phyloP scores from a whole-genome alignment of 441 rosid species.

The Viola pubescens region DNA sequence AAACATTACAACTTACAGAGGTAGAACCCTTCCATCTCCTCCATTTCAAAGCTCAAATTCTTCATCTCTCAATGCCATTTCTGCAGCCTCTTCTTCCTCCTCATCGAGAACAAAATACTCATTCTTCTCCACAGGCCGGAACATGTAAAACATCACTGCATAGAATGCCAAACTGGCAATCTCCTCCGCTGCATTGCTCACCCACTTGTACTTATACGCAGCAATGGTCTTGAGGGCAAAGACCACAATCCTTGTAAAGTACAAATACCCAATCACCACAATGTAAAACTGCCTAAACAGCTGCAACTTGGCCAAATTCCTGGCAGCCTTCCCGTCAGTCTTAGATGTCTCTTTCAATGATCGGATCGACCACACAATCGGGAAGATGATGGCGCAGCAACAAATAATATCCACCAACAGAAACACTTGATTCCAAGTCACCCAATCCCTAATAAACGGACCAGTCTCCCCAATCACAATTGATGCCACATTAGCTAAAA shows the following conservation, averaged over 20 bases:
- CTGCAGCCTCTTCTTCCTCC: slow-evolving; percentile 93
- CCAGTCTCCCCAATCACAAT: slow-evolving; percentile 93
- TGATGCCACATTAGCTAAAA: slow-evolving; percentile 78
- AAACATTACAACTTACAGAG: background rate
- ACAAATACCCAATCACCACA: slow-evolving; percentile 77
- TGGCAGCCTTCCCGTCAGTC: slow-evolving; percentile 85
- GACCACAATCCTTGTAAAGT: slow-evolving; percentile 88
- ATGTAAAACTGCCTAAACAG: slow-evolving; percentile 87
- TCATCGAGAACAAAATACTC: slow-evolving; percentile 81
- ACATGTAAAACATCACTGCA: slow-evolving; percentile 77
- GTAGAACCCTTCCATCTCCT: background rate
- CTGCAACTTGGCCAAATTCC: slow-evolving; percentile 72
- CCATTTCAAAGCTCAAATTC: slow-evolving; percentile 78
- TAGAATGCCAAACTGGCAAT: slow-evolving; percentile 65
- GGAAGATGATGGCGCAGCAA: slow-evolving; percentile 89
- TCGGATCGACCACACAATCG: slow-evolving; percentile 91
- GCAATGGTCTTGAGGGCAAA: slow-evolving; percentile 88
- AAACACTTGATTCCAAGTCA: slow-evolving; percentile 89
- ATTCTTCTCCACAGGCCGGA: slow-evolving; percentile 86
- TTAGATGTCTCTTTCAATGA: slow-evolving; percentile 79
- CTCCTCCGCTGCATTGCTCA: slow-evolving; percentile 85
- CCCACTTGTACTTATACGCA: slow-evolving; percentile 89
- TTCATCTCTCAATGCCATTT: slow-evolving; percentile 67
- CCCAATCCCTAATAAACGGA: slow-evolving; percentile 86
- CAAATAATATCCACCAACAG: slow-evolving; percentile 81